These are phyloP conservation scores for Solanum microdontum DNA, from an alignment of 257 asterid genomes.

Conservation along the genomic window DNA sequence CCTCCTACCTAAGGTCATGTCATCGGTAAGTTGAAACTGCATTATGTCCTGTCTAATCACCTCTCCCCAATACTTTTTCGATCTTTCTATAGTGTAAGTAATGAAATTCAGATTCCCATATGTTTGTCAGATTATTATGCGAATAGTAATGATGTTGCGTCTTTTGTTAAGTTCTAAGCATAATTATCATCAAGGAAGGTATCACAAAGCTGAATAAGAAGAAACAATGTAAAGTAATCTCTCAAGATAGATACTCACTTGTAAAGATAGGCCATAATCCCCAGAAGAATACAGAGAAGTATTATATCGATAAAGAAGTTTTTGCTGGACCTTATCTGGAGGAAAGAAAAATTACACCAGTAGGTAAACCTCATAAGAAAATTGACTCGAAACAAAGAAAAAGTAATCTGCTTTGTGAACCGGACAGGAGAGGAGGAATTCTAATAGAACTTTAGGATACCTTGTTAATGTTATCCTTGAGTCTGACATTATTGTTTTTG, in stretches of 20 bases:
- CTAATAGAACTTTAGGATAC: constrained; percentile 7
- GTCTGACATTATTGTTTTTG: constrained; percentile 56
- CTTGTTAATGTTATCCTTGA: constrained; percentile 48
- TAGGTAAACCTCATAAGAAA: neutral
- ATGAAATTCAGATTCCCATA: neutral
- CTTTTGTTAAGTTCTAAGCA: neutral
- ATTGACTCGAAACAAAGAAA: neutral
- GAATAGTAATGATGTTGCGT: neutral
- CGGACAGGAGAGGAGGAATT: neutral
- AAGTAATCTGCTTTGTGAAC: neutral
- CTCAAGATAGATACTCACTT: constrained; percentile 48
- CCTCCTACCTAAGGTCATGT: neutral
- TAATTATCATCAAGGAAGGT: neutral
- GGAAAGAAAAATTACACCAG: neutral
- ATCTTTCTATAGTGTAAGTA: neutral
- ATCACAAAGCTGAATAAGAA: neutral
- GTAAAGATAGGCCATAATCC: constrained; percentile 65
- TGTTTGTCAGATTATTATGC: neutral
- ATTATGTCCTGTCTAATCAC: neutral
- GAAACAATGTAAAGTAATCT: neutral
- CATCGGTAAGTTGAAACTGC: neutral
- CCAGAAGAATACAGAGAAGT: constrained; percentile 64
- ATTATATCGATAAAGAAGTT: constrained; percentile 64
- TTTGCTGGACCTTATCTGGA: constrained; percentile 66
- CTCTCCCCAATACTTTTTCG: neutral